Conservation (phyloP, 345 rosid species). For the Eucalyptus marginata region DNA sequence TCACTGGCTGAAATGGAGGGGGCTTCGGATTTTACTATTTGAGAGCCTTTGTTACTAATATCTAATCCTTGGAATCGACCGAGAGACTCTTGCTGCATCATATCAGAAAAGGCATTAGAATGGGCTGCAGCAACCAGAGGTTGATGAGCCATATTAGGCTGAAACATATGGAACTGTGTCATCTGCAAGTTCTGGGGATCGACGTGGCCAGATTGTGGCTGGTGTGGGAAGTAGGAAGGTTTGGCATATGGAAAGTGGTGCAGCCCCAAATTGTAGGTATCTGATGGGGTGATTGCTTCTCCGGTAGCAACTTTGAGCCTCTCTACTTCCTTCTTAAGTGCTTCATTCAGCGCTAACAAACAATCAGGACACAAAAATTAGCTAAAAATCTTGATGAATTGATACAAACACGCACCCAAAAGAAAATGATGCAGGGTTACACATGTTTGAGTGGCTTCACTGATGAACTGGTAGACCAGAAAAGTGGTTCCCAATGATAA, state of each 20-base stretch:
- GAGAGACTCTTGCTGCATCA: conserved; percentile 66
- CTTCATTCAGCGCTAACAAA: conserved; percentile 67
- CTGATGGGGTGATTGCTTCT: conserved; percentile 57
- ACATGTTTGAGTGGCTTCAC: not conserved
- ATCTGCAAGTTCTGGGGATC: conserved; percentile 39
- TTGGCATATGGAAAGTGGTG: conserved; percentile 46
- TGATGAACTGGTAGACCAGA: not conserved
- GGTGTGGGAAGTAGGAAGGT: conserved; percentile 38
- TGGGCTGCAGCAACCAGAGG: conserved; percentile 22
- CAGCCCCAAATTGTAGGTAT: conserved; percentile 68
- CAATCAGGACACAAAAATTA: not conserved
- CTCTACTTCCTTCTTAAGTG: conserved; percentile 89
- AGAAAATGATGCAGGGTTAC: not conserved
- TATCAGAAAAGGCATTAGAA: conserved; percentile 39
- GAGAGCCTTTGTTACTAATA: conserved; percentile 51
- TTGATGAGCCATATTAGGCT: conserved; percentile 22
- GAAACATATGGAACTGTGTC: conserved; percentile 47
- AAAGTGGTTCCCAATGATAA: not conserved
- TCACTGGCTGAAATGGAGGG: conserved; percentile 68
- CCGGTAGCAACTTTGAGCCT: conserved; percentile 79
- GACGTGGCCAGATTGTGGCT: conserved; percentile 23
- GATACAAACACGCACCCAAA: not conserved
- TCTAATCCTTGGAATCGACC: conserved; percentile 79
- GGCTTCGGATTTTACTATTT: conserved; percentile 57
- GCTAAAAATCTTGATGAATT: not conserved